Evolutionary conservation across 768 basidiomycete species (phyloP), one percentile per base, ranked within the genome.

Genomic region (Cystofilobasidium bisporidii): DNA sequence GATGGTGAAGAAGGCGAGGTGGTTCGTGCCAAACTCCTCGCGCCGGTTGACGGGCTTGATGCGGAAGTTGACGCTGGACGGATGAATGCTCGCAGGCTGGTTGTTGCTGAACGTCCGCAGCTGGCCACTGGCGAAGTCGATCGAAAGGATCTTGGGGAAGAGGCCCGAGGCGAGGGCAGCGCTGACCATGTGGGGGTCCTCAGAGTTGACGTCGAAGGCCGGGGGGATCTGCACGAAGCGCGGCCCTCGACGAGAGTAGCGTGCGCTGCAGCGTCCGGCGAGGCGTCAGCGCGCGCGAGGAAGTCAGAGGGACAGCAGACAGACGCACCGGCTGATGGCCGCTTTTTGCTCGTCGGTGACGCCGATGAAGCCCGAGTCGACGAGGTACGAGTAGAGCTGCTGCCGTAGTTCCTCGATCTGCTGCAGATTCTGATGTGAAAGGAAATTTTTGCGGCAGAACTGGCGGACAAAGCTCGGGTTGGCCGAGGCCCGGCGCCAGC

Each of bases 361-460:
- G 63, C 80, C 81, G 63, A 97, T 85, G 74, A 97, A 91, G 0
- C 83, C 82, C 6, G 91, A 89, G 75, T 98, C 94, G 17, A 94
- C 83, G 55, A 98, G 78, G 77, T 94, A 92, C 81, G 86, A 85
- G 64, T 91, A 79, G 70, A 90, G 84, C 75, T 99, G 94, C 73
- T 92, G 91, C 33, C 93, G 85, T 41, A 97, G 82, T 74, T 97
- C 94, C 76, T 98, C 94, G 36, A 99, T 94, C 77, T 96, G 91
- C 78, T 91, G 86, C 60, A 99, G 79, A 74, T 91, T 97, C 86
- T 91, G 90, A 71, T 91, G 85, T 71, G 88, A 91, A 41, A 94
- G 79, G 71, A 84, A 93, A 74, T 88, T 88, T 57, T 78, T 79
- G 72, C 85, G 82, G 76, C 91, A 93, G 74, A 92, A 92, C 64